Percentiles rank a stretch among this genome's conserved stretches.
phyloP scores from a whole-genome alignment of 2,329 filamentous ascomycete species.

The Fusarium sp. region DNA sequence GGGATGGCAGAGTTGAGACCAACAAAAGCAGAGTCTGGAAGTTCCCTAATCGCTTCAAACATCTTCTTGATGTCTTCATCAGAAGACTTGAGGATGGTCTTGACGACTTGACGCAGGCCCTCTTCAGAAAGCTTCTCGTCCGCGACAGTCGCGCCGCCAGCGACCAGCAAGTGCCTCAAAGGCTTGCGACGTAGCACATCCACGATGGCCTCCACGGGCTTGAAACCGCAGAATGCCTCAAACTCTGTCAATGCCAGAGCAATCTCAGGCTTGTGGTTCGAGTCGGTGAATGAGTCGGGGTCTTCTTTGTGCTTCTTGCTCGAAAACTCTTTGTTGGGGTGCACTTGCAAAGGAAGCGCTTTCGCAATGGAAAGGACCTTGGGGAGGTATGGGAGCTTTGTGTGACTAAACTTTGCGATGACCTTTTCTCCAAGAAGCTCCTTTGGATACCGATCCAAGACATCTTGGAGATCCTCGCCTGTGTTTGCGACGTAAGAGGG shows the following conservation, averaged over 20 bases:
- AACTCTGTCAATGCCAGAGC: constrained; percentile 78
- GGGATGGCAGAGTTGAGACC: constrained; percentile 68
- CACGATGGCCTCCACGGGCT: constrained; percentile 71
- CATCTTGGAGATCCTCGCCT: constrained; percentile 72
- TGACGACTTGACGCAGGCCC: constrained; percentile 66
- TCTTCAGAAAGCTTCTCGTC: constrained; percentile 57
- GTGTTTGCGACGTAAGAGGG: constrained; percentile 73
- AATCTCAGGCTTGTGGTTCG: constrained; percentile 86
- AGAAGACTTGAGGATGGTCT: constrained; percentile 64
- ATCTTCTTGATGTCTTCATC: constrained; percentile 47
- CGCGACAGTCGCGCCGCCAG: constrained; percentile 26
- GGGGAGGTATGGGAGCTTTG: constrained; percentile 77
- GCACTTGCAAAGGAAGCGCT: constrained; percentile 79
- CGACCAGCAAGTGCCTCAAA: constrained; percentile 35
- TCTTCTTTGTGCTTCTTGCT: constrained; percentile 72
- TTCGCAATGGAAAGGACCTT: constrained; percentile 83
- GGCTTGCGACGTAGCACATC: constrained; percentile 64
- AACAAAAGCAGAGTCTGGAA: constrained; percentile 59
- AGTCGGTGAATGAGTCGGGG: constrained; percentile 75
- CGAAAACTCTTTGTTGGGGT: constrained; percentile 77
- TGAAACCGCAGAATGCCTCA: constrained; percentile 82
- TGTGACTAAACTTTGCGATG: constrained; percentile 67
- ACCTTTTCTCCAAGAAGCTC: constrained; percentile 73
- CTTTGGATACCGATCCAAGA: constrained; percentile 71
- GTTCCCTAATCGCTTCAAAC: constrained; percentile 44